phyloP scores from a whole-genome alignment of 2,329 filamentous ascomycete species.

The Penicillium oxalicum region DNA sequence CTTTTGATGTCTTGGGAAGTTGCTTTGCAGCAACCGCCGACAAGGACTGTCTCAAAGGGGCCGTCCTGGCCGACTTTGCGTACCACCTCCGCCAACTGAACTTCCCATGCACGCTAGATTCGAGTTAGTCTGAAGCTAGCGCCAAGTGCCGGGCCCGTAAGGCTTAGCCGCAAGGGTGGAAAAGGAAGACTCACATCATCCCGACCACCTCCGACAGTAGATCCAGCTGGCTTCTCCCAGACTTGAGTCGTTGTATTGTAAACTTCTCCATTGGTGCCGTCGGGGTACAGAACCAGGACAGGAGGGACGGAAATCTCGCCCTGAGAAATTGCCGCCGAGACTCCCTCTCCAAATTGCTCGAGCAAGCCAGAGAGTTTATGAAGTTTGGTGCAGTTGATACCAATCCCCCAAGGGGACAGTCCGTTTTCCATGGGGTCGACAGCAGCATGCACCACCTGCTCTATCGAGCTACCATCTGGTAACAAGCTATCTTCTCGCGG shows the following conservation, averaged over 20 bases:
- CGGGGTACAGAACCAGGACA: constrained; percentile 59
- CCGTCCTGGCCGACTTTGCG: constrained; percentile 24
- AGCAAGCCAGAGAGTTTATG: constrained; percentile 25
- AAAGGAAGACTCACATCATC: constrained; percentile 11
- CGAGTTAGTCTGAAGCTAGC: constrained; percentile 7
- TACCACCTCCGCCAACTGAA: constrained; percentile 31
- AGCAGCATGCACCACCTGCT: constrained; percentile 40
- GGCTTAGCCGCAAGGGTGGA: too few species aligned
- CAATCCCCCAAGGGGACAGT: constrained; percentile 54
- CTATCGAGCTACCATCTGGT: constrained; percentile 51
- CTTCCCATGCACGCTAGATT: constrained; percentile 32
- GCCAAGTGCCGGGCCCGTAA: too few species aligned
- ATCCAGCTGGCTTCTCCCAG: constrained; percentile 44
- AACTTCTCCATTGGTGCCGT: constrained; percentile 62
- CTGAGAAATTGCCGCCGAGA: constrained; percentile 4
- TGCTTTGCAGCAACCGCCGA: constrained; percentile 45
- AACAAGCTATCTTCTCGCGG: constrained; percentile 49
- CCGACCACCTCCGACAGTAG: constrained; percentile 15
- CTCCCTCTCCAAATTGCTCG: constrained; percentile 16
- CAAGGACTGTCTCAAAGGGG: constrained; percentile 30
- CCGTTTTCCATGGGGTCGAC: constrained; percentile 19
- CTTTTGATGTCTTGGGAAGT: constrained; percentile 33
- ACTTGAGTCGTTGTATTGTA: constrained; percentile 59
- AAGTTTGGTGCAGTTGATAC: constrained; percentile 58
- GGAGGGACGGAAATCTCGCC: constrained; percentile 30